phyloP scores from a whole-genome alignment of 495 filamentous ascomycete species.

The Chaetomium tenue region DNA sequence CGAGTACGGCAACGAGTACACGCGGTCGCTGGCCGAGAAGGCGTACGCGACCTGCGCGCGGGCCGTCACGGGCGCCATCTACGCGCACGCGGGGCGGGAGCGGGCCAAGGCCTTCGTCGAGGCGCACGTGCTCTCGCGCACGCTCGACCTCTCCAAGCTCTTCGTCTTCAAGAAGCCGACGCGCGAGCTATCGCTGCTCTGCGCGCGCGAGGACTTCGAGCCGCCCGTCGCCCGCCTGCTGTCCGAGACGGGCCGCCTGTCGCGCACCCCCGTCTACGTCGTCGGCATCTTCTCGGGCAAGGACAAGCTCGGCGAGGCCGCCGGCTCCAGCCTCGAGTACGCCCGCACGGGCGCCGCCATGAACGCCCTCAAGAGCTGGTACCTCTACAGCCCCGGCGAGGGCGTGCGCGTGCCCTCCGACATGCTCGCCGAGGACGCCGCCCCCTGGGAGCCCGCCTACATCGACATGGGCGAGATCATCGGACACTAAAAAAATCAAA shows the following conservation, averaged over 20 bases:
- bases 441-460: constrained; percentile 74
- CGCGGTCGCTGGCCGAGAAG: constrained; percentile 30
- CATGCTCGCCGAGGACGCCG: constrained; percentile 60
- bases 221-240: constrained; percentile 80
- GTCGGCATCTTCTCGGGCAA: constrained; percentile 87
- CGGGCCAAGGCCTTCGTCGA: constrained; percentile 76
- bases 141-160: constrained; percentile 68
- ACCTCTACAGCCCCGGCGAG: constrained; percentile 78
- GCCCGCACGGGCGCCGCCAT: constrained; percentile 77
- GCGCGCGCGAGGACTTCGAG: constrained; percentile 85
- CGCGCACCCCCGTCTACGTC: constrained; percentile 84
- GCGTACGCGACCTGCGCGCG: constrained; percentile 66
- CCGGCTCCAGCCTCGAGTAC: constrained; percentile 69
- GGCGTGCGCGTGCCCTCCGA: constrained; percentile 74
- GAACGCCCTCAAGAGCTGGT: constrained; percentile 87
- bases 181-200: constrained; percentile 74
- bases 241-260: constrained; percentile 80
- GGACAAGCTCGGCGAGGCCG: constrained; percentile 86
- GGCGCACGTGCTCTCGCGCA: constrained; percentile 75
- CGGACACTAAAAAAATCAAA: constrained; percentile 33
- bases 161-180: constrained; percentile 83
- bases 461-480: constrained; percentile 91
- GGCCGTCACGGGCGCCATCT: constrained; percentile 78
- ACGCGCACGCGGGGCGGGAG: constrained; percentile 70
- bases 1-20: constrained; percentile 36